These are phyloP conservation scores for Pichia sp. DNA, from an alignment of 1,139 yeast genomes.

Conservation along the genomic window DNA sequence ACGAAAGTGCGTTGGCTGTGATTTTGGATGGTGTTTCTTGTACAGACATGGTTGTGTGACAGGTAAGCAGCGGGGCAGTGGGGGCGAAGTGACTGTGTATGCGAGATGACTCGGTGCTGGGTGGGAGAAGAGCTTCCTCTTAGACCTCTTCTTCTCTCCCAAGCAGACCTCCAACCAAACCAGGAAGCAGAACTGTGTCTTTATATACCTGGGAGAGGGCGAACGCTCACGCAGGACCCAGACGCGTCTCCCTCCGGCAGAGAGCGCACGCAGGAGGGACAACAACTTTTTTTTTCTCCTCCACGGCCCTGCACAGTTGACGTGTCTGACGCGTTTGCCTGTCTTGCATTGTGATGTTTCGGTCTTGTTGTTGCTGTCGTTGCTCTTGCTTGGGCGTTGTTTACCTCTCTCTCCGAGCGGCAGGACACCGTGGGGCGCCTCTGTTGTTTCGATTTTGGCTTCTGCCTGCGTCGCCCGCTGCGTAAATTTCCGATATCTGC, in stretches of 20 bases:
- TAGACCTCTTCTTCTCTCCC: background rate
- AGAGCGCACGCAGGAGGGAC: too few relatives aligned
- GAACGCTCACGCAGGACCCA: background rate
- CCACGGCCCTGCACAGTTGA: background rate
- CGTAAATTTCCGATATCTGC: background rate
- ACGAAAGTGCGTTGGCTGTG: constrained; percentile 40
- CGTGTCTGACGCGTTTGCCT: background rate
- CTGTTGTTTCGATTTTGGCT: background rate
- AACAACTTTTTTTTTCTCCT: background rate
- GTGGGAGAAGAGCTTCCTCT: background rate
- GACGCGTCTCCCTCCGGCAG: background rate
- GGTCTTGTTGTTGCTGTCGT: background rate
- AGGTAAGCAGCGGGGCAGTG: background rate
- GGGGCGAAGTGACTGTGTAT: too few relatives aligned
- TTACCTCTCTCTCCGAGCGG: too few relatives aligned
- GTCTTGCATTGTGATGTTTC: too few relatives aligned
- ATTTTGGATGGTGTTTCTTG: constrained; percentile 46
- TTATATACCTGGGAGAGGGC: constrained; percentile 3
- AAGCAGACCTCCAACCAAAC: too few relatives aligned
- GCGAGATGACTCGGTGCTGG: too few relatives aligned
- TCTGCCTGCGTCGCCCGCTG: background rate
- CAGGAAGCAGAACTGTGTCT: constrained; percentile 5
- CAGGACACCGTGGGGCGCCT: background rate
- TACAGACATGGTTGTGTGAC: constrained; percentile 27
- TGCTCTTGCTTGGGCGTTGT: too few relatives aligned